These are phyloP conservation scores for Trypanosoma theileri DNA, from an alignment of 208 protist species.

Conservation along the genomic window DNA sequence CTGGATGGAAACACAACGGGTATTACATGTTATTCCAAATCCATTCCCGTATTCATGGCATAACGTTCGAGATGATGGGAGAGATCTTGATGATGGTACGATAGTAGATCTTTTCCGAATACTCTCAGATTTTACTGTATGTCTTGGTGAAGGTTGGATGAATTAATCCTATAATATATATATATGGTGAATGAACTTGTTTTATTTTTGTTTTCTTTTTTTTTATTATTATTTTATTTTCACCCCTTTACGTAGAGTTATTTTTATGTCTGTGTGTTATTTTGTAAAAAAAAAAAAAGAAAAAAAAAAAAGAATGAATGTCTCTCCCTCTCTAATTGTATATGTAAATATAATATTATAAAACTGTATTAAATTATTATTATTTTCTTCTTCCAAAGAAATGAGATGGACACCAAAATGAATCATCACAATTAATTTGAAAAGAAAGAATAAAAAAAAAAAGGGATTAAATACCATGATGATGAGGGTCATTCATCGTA, in stretches of 20 bases:
- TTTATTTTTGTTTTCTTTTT: slow-evolving; percentile 18
- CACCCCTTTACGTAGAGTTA: slow-evolving; percentile 22
- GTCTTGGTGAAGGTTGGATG: slow-evolving; percentile 46
- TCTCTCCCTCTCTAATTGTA: too few species aligned
- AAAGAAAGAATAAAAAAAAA: too few species aligned
- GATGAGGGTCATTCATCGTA: too few species aligned
- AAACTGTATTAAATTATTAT: too few species aligned
- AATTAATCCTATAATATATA: slow-evolving; percentile 18
- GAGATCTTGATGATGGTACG: slow-evolving; percentile 53
- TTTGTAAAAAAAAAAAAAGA: too few species aligned
- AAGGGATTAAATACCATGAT: too few species aligned
- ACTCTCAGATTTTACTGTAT: slow-evolving; percentile 43
- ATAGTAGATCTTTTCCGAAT: slow-evolving; percentile 41
- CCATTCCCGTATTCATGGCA: slow-evolving; percentile 79
- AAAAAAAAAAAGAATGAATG: too few species aligned
- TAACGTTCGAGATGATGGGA: slow-evolving; percentile 43
- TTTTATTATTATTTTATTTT: slow-evolving; percentile 29
- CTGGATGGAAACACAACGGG: slow-evolving; percentile 68
- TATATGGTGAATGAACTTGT: slow-evolving; percentile 17
- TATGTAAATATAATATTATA: too few species aligned
- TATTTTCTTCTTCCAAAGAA: too few species aligned
- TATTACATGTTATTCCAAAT: slow-evolving; percentile 72
- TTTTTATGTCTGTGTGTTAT: too few species aligned
- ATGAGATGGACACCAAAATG: too few species aligned
- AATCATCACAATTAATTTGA: too few species aligned